Conservation (phyloP, 129 eudicot species). For the Lactuca sativa region DNA sequence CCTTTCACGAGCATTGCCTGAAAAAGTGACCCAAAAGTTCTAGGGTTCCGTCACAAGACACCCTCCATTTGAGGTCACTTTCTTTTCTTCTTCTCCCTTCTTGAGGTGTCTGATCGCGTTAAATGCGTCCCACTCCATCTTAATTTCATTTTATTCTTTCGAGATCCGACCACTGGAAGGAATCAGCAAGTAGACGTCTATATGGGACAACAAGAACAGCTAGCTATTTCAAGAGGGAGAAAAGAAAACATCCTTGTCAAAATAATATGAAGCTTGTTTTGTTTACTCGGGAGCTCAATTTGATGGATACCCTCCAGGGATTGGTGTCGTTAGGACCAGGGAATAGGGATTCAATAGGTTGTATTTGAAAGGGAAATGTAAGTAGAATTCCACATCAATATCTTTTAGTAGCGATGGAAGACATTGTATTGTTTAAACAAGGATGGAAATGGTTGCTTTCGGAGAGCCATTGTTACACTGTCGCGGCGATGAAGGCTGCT, state of each 20-base stretch:
- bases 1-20: conserved; percentile 37
- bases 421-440: conserved; percentile 74
- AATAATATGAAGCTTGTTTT: neutral
- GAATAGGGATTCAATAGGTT: neutral
- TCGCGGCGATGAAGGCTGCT: conserved; percentile 31
- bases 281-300: neutral
- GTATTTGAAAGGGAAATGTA: neutral
- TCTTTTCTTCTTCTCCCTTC: neutral
- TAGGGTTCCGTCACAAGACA: conserved; percentile 27
- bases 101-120: neutral
- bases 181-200: conserved; percentile 4
- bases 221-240: neutral
- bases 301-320: conserved; percentile 1
- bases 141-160: conserved; percentile 19
- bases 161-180: conserved; percentile 34
- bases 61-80: neutral
- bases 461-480: conserved; percentile 52
- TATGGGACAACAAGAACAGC: conserved; percentile 5
- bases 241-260: neutral
- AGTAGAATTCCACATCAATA: neutral
- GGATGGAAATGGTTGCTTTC: conserved; percentile 83
- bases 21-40: conserved; percentile 35
- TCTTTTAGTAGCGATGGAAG: conserved; percentile 57
- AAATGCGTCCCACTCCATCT: conserved; percentile 17
- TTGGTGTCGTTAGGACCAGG: neutral